Percentiles rank a stretch among this genome's conserved stretches.
Conservation (phyloP, 805 yeast species). For the Ogataea allantospora region DNA sequence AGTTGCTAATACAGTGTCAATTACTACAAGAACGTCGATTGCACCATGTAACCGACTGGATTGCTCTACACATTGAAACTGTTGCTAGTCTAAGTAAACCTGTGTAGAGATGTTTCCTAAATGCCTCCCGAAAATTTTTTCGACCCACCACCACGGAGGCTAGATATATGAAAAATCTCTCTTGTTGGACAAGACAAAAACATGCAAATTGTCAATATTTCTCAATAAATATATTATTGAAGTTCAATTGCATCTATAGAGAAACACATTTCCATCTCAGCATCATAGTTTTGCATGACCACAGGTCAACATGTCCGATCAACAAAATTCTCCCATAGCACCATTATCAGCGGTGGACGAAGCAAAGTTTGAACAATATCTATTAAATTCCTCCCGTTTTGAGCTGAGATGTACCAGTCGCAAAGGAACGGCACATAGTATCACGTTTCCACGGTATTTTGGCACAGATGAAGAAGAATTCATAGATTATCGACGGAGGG, state of each 20-base stretch:
- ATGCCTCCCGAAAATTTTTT: conserved; percentile 6
- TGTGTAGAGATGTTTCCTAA: conserved; percentile 9
- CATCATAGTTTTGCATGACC: conserved; percentile 9
- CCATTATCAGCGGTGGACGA: conserved; percentile 20
- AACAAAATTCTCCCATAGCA: conserved; percentile 5
- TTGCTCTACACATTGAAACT: neutral
- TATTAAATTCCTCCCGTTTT: conserved; percentile 20
- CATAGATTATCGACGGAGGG: conserved; percentile 21
- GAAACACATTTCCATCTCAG: conserved; percentile 4
- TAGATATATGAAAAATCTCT: conserved; percentile 9
- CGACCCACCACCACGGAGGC: conserved; percentile 10
- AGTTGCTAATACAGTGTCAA: neutral
- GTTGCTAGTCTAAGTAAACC: neutral
- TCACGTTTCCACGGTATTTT: conserved; percentile 31
- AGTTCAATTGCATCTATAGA: conserved; percentile 12
- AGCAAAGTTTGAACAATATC: conserved; percentile 29
- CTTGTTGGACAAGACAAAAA: conserved; percentile 11
- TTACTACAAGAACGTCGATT: conserved; percentile 1
- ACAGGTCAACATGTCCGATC: conserved; percentile 9
- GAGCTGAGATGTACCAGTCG: conserved; percentile 19
- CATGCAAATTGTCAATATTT: conserved; percentile 10
- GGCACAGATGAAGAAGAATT: conserved; percentile 35
- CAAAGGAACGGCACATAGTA: conserved; percentile 7
- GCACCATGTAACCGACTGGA: conserved; percentile 1
- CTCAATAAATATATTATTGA: conserved; percentile 7